Evolutionary conservation across 2,329 filamentous ascomycete species (phyloP).

Genomic region (Remersonia thermophila): DNA sequence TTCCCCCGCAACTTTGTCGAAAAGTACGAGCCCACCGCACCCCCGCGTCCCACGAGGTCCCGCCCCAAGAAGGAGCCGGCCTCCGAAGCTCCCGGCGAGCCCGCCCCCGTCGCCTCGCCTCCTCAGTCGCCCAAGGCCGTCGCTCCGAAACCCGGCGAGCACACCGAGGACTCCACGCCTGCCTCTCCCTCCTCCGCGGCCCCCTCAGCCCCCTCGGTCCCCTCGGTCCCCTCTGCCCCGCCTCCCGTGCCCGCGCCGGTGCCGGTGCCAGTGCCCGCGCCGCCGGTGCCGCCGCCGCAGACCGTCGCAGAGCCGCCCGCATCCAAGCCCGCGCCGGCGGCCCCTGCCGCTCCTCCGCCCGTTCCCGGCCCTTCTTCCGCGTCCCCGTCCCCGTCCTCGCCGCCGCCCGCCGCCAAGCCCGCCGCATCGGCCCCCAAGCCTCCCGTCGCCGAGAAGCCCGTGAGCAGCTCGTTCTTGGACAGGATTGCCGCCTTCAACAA

Average conservation of each 20-base stretch:
- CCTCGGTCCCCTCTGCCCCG: slow-evolving; percentile 18
- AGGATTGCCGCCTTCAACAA: slow-evolving; percentile 97
- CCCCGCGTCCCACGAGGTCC: slow-evolving; percentile 67
- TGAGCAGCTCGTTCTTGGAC: slow-evolving; percentile 72
- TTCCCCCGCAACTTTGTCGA: slow-evolving; percentile 98
- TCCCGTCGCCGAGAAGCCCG: slow-evolving; percentile 61
- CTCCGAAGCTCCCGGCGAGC: slow-evolving; percentile 14
- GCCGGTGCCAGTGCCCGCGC: slow-evolving; percentile 16
- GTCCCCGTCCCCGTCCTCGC: slow-evolving; percentile 21
- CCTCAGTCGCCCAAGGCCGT: slow-evolving; percentile 20
- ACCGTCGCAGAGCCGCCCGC: slow-evolving; percentile 17
- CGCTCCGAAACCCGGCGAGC: slow-evolving; percentile 18
- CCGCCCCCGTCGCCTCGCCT: slow-evolving; percentile 14
- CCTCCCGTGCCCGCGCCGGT: slow-evolving; percentile 16
- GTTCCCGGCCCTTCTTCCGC: slow-evolving; percentile 22
- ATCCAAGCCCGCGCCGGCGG: slow-evolving; percentile 22
- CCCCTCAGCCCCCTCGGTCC: slow-evolving; percentile 17
- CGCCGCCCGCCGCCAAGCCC: slow-evolving; percentile 30
- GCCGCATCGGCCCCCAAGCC: slow-evolving; percentile 33
- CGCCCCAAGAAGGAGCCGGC: slow-evolving; percentile 54
- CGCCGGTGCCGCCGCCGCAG: slow-evolving; percentile 21
- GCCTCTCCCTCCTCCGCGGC: slow-evolving; percentile 12
- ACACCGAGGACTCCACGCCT: slow-evolving; percentile 2
- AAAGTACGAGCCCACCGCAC: slow-evolving; percentile 81
- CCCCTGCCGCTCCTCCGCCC: slow-evolving; percentile 20